Evolutionary conservation across 2,329 filamentous ascomycete genomes (phyloP).

Genomic region (Penicillium sp.): DNA sequence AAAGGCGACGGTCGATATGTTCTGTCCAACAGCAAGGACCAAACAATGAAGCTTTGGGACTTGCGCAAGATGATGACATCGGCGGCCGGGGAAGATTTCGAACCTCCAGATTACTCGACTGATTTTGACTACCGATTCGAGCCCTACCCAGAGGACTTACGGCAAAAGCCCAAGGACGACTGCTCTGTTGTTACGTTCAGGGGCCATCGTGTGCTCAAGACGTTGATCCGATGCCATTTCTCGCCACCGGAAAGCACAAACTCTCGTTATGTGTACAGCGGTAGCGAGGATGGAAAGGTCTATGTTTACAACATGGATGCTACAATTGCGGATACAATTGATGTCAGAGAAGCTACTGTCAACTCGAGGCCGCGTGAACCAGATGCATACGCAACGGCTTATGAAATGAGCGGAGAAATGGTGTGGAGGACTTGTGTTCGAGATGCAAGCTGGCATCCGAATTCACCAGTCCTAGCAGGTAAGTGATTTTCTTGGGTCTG

Average conservation of each 20-base stretch:
- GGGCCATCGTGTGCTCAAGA: constrained; percentile 84
- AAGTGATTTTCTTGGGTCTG: constrained; percentile 26
- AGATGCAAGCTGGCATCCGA: constrained; percentile 90
- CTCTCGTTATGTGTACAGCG: constrained; percentile 89
- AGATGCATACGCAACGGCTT: constrained; percentile 57
- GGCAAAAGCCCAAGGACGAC: constrained; percentile 70
- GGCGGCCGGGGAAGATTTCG: constrained; percentile 56
- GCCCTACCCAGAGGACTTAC: constrained; percentile 56
- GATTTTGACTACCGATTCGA: constrained; percentile 66
- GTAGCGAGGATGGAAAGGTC: constrained; percentile 84
- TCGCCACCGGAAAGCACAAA: constrained; percentile 83
- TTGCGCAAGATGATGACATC: constrained; percentile 83
- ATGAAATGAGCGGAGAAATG: constrained; percentile 57
- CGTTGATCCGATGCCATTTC: constrained; percentile 93
- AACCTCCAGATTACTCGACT: constrained; percentile 56
- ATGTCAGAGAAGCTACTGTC: constrained; percentile 72
- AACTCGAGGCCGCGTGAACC: constrained; percentile 59
- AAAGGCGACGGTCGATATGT: constrained; percentile 90
- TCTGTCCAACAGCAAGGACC: constrained; percentile 91
- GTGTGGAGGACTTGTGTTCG: constrained; percentile 78
- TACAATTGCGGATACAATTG: constrained; percentile 73
- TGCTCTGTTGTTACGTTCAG: constrained; percentile 93
- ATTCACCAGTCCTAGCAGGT: constrained; percentile 74
- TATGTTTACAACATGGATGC: constrained; percentile 94
- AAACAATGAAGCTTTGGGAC: constrained; percentile 98